phyloP scores from a whole-genome alignment of 169 alveolate genomes.

The Eimeria sp. region DNA sequence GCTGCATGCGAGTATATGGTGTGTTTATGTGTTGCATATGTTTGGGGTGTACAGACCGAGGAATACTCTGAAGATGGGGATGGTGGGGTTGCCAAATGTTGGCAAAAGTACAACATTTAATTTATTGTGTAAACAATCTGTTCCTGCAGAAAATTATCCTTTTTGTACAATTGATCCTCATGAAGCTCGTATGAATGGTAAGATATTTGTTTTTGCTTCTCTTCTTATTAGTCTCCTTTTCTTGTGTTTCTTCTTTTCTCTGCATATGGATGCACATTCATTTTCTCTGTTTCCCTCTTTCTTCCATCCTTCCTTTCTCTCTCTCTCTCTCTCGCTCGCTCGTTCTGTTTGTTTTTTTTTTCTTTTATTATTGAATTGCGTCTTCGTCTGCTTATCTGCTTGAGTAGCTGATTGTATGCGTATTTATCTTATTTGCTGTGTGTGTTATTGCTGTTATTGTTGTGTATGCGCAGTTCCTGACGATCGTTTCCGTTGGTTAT shows the following conservation, averaged over 20 bases:
- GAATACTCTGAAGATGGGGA: conserved; percentile 97
- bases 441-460: background rate
- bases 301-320: too few relatives aligned
- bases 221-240: too few relatives aligned
- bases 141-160: conserved; percentile 99
- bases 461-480: conserved; percentile 89
- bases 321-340: too few relatives aligned
- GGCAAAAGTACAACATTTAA: conserved; percentile 96
- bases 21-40: background rate
- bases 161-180: conserved; percentile 99
- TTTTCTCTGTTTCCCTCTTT: too few relatives aligned
- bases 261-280: background rate
- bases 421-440: too few relatives aligned
- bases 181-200: conserved; percentile 97
- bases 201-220: background rate
- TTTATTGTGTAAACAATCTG: conserved; percentile 96
- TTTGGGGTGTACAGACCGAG: conserved; percentile 88
- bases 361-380: too few relatives aligned
- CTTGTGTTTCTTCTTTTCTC: too few relatives aligned
- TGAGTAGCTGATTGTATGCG: too few relatives aligned
- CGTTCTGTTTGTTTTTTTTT: too few relatives aligned
- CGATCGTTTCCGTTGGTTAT: conserved; percentile 97
- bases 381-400: too few relatives aligned
- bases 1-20: background rate
- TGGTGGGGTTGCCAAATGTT: conserved; percentile 99